Conservation (phyloP, 768 basidiomycete genomes). For the Amanita rimosa region DNA sequence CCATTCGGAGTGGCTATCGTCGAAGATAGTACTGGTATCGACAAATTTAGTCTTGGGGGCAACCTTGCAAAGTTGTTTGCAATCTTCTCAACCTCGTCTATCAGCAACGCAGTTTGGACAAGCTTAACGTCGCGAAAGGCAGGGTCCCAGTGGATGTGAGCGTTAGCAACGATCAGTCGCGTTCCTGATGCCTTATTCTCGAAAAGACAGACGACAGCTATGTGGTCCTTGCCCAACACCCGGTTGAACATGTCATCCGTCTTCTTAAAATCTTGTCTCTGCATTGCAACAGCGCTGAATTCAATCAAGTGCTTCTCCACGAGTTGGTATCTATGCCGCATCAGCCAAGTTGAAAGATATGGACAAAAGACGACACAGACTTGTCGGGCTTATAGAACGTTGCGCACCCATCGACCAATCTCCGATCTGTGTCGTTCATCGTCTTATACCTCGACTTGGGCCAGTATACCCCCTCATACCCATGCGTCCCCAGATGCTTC, state of each 20-base stretch:
- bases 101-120: slow-evolving; percentile 84
- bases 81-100: slow-evolving; percentile 91
- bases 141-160: slow-evolving; percentile 91
- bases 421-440: slow-evolving; percentile 78
- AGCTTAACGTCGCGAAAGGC: slow-evolving; percentile 93
- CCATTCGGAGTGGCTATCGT: slow-evolving; percentile 1
- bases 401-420: slow-evolving; percentile 92
- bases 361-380: slow-evolving; percentile 34
- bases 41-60: slow-evolving; percentile 36
- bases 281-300: slow-evolving; percentile 88
- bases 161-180: slow-evolving; percentile 80
- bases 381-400: slow-evolving; percentile 87
- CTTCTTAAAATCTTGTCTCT: slow-evolving; percentile 89
- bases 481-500: slow-evolving; percentile 57
- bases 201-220: slow-evolving; percentile 77
- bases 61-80: slow-evolving; percentile 75
- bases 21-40: slow-evolving; percentile 19
- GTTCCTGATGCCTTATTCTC: slow-evolving; percentile 84
- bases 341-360: slow-evolving; percentile 5
- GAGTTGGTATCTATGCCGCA: slow-evolving; percentile 61
- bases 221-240: slow-evolving; percentile 88
- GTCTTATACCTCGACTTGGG: slow-evolving; percentile 90
- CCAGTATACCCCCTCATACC: slow-evolving; percentile 87
- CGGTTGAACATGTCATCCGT: slow-evolving; percentile 99
- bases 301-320: slow-evolving; percentile 92